A percentile compares a stretch with the other conserved stretches of the same genome.
phyloP scores from a whole-genome alignment of 768 basidiomycete species.

The Lactifluus hygrophoroides region DNA sequence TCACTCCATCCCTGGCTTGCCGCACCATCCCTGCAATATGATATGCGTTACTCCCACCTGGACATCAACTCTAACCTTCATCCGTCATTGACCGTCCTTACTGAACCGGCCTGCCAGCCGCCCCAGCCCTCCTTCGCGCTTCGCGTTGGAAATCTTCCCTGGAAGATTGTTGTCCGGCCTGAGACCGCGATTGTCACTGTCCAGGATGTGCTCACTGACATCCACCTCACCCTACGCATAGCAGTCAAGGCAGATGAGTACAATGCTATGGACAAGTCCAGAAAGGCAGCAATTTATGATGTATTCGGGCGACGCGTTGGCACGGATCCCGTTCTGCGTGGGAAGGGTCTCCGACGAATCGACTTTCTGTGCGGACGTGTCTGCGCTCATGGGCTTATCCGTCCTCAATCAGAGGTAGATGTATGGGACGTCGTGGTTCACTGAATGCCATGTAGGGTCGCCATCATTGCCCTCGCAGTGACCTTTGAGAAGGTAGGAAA shows the following conservation, averaged over 20 bases:
- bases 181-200: neutral
- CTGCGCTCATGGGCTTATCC: conserved; percentile 1
- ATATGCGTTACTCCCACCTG: neutral
- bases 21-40: neutral
- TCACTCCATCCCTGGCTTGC: neutral
- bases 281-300: neutral
- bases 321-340: neutral
- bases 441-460: neutral
- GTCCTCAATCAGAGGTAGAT: conserved; percentile 2
- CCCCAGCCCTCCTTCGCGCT: neutral
- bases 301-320: conserved; percentile 1
- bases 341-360: too few species aligned
- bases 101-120: neutral
- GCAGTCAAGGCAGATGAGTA: neutral
- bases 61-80: neutral
- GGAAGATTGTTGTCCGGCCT: neutral
- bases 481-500: too few species aligned
- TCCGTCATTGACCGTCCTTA: neutral
- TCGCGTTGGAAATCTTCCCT: conserved; percentile 2
- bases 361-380: conserved; percentile 2
- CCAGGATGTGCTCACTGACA: neutral
- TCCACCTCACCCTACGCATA: conserved; percentile 4
- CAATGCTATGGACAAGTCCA: neutral
- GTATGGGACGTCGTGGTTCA: conserved; percentile 6
- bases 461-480: too few species aligned